phyloP scores from a whole-genome alignment of 108 stramenopile species.

The Skeletonema menzelii region DNA sequence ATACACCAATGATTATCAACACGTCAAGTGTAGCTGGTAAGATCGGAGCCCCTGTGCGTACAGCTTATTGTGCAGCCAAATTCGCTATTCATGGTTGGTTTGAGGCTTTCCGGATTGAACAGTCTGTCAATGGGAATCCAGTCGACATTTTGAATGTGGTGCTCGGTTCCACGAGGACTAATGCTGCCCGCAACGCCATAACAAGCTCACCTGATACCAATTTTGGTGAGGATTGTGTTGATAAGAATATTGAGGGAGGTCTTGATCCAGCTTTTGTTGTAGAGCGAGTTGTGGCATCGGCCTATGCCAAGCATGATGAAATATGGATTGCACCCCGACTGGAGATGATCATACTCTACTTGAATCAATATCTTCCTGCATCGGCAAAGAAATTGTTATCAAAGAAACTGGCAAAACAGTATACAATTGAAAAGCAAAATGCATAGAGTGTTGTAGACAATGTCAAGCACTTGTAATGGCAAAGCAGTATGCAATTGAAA shows the following conservation, averaged over 20 bases:
- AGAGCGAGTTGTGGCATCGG: neutral
- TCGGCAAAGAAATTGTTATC: neutral
- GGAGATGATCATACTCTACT: neutral
- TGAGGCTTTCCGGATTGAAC: slow-evolving; percentile 13
- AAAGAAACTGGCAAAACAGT: neutral
- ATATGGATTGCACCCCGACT: slow-evolving; percentile 7
- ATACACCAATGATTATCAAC: slow-evolving; percentile 7
- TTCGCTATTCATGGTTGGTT: slow-evolving; percentile 12
- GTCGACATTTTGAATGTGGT: slow-evolving; percentile 7
- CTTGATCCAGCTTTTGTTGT: slow-evolving; percentile 11
- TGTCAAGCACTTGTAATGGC: too few species aligned
- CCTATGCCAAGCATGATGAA: slow-evolving; percentile 10
- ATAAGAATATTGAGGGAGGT: slow-evolving; percentile 5
- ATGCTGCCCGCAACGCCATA: slow-evolving; percentile 4
- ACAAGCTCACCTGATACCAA: neutral
- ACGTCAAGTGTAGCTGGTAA: slow-evolving; percentile 14
- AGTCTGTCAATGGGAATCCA: neutral
- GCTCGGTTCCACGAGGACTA: slow-evolving; percentile 5
- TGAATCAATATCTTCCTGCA: slow-evolving; percentile 8
- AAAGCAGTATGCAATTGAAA: too few species aligned
- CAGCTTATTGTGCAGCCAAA: slow-evolving; percentile 9
- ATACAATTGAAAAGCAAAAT: neutral
- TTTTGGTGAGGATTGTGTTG: neutral
- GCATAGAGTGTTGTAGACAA: neutral
- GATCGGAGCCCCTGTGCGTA: slow-evolving; percentile 6